Evolutionary conservation across 306 rosid genomes (phyloP), one percentile per base, ranked within the genome.

Genomic region (Vicia villosa): DNA sequence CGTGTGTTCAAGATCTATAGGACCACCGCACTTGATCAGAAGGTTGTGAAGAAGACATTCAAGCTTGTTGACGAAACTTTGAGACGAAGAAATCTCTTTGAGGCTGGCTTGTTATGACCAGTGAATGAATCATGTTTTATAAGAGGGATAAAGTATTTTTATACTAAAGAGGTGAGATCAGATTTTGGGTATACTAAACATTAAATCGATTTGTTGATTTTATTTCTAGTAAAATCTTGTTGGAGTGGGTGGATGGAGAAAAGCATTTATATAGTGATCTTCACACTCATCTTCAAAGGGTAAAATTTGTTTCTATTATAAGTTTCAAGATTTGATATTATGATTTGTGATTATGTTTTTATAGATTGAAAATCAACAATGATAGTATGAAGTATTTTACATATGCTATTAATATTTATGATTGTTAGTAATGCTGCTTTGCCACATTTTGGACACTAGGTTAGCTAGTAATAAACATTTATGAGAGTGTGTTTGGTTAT

Each of bases 11-110:
- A 95, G 87, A 86, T 91, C 71, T 94, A 94, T 32, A 74, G 97
- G 55, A 94, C 99, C 15, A 94, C 99, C 16, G 99, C 99, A 21
- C 97, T 94, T 51, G 99, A 94, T 86, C 99, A 94, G 80, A 94
- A 91, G 85, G 95, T 91, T 37, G 95, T 94, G 73, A 94, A 94
- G 92, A 94, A 94, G 86, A 91, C 99, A 1, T 91, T 95, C 89
- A 95, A 95, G 88, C 97, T 95, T 21, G 97, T 95, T 4, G 97
- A 95, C 13, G 99, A 95, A 83, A 89, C 95, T 16, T 82, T 95
- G 77, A 86, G 97, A 84, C 81, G 97, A 74, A 82, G 99, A 81
- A 86, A 95, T 82, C 97, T 95, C 73, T 86, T 89, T 6, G 99
- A 95, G 73, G 96, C 99, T 19, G 97, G 99, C 46, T 86, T 95